A percentile compares a stretch with the other conserved stretches of the same genome.
Conservation (phyloP, 2,329 filamentous ascomycete genomes). For the Zymoseptoria pseudotritici region DNA sequence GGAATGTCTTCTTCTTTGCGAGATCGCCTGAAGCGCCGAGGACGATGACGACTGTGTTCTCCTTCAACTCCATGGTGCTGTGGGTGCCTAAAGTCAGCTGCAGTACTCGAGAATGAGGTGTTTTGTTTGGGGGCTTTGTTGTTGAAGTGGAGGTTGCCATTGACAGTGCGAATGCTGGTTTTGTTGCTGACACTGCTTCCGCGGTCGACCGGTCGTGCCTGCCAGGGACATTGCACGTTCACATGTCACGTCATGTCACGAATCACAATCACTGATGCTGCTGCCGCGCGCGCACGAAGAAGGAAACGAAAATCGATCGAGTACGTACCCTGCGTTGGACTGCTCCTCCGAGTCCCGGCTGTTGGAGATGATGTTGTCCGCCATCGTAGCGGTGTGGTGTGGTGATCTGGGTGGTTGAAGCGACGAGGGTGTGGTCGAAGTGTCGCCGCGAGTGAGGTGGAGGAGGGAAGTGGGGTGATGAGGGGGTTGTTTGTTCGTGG, state of each 20-base stretch:
- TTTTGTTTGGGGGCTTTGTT: not conserved
- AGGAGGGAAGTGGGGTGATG: constrained; percentile 1
- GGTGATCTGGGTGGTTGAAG: not conserved
- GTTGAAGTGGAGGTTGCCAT: not conserved
- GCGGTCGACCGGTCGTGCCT: not conserved
- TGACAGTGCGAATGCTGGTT: not conserved
- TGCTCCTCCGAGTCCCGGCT: constrained; percentile 33
- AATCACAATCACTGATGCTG: not conserved
- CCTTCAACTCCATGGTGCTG: constrained; percentile 90
- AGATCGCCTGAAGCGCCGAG: constrained; percentile 95
- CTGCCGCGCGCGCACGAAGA: not conserved
- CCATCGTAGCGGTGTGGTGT: constrained; percentile 29
- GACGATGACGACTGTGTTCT: constrained; percentile 95
- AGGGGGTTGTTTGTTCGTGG: not conserved
- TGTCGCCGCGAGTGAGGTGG: not conserved
- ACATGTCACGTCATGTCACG: not conserved
- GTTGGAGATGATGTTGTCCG: constrained; percentile 40
- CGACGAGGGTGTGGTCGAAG: not conserved
- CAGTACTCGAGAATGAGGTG: not conserved
- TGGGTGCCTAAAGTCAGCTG: not conserved
- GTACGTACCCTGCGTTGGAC: constrained; percentile 40
- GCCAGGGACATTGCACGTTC: not conserved
- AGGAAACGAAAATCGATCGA: not conserved
- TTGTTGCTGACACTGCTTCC: not conserved
- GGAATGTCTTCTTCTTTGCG: constrained; percentile 99